Base-by-base conservation (phyloP, 2,329 filamentous ascomycete genomes). In the Cercospora sojina region DNA sequence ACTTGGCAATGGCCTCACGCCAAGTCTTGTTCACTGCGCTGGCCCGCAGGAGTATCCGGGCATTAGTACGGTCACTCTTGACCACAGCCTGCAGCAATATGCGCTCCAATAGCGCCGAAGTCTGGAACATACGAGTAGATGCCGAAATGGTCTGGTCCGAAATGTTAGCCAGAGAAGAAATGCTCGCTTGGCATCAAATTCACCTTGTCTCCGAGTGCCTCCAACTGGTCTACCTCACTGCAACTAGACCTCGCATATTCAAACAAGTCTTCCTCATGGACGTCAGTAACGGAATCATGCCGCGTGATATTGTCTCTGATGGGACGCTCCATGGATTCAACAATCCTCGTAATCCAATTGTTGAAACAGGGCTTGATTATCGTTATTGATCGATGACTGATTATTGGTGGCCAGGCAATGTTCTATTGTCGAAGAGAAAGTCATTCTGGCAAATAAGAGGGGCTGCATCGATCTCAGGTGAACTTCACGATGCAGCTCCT, bases 201-300 rank as follows among this genome's bases (percentile, higher is more conserved):
- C 9, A 31, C 59, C 25, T 20, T 32, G 27, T 53, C 43, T 13
- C 38, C 41, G 29, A 29, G 27, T 23, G 47, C 43, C 10, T 61
- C 25, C 29, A 51, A 53, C 59, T 20, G 18, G 12, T 53, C 59
- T n/a, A 20, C 59, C 27, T 61, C 41, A 25, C 49, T 49, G 29
- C 20, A 27, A 25, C 32, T 59, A 12, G 57, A 25, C 18, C 35
- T 27, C 1, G 23, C 32, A 29, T 41, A 23, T 10, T 43, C 57
- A 13, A 9, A 59, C n/a, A 25, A 9, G 9, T 41, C 31, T 5
- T 59, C 56, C 4, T 41, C n/a, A 20, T 61, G 27, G 41, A 49
- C 29, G 7, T 49, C 43, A 10, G 59, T 61, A 25, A 61, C 10
- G n/a, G 59, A 61, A 47, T 53, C 59, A 51, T 51, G 59, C 8